Evolutionary conservation across 2,329 filamentous ascomycete genomes (phyloP), one percentile per base, ranked within the genome.

Genomic region (Pestalotiopsis sp.): DNA sequence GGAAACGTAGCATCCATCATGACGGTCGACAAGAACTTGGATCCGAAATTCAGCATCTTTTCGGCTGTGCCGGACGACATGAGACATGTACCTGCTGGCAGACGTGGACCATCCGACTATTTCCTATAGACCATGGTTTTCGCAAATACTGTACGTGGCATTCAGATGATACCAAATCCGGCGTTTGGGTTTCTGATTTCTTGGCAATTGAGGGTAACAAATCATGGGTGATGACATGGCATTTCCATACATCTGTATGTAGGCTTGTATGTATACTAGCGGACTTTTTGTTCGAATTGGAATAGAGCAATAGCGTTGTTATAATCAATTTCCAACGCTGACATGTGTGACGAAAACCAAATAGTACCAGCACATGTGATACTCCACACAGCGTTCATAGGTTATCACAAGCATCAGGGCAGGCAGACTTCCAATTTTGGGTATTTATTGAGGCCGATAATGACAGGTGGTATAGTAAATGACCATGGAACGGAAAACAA

Each of bases 1-100:
- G 96, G 96, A 48, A 99, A 99, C 76, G 89, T 98, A 78, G 96
- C 96, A 7, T 98, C 94, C 77, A 97, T 98, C 78, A 97, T 97
- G 91, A 94, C 94, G 65, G 90, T 98, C 35, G 90, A 92, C 72
- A 91, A 92, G 75, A 92, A 96, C 75, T 85, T 98, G 65, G 90
- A 94, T 69, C 94, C 95, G 39, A 93, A 92, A 75, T 99, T 99
- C 83, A 96, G 91, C 79, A 96, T 97, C 75, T 97, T 97, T 83
- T 91, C 89, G 38, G 93, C 93, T 39, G 93, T 97, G n/a, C 93
- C 94, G 0, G 93, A 96, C 74, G 91, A 96, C 73, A 88, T 92
- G 79, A 86, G 94, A 69, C 92, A 94, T 67, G 91, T 95, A 9
- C 93, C 93, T 2, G 89, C 91, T 11, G 92, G 88, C 66, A 85